Base-by-base conservation (phyloP, 176 grass and related monocot genomes). In the Aegilops speltoides region DNA sequence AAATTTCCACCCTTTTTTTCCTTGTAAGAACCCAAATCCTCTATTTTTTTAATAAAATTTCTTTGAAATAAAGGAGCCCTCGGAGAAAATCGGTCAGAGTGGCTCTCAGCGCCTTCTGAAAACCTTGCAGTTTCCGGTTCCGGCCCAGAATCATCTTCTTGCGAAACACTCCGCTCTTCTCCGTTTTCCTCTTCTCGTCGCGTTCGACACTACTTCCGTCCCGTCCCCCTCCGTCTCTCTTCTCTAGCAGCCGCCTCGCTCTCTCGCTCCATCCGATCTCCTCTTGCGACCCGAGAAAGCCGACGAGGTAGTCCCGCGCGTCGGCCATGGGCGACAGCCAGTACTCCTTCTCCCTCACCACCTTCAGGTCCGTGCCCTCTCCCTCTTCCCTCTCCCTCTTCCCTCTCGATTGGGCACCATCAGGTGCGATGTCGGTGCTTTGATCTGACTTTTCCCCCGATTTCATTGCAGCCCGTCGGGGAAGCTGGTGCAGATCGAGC, bases 301-400 rank as follows among this genome's bases (percentile, higher is more conserved):
- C 4, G 64, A 54, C 37, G 73, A 56, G 45, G 26, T 76, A 76
- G 46, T 54, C 45, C 46, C 4, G 26, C 73, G 24, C 43, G 0
- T 11, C 37, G 34, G 84, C 71, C 68, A 98, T 95, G 96, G 93
- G 93, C 4, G 96, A 98, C 89, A 94, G 89, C 83, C 96, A 98
- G 64, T 98, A 98, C 86, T 98, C 97, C 83, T 98, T 94, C 88
- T 98, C 93, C 26, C 96, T 95, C 70, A 98, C 96, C 85, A 98
- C 96, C 64, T 98, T 98, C 88, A 95, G 93, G 93, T 98, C 15
- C 23, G 70, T 12, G 16, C 68, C 79, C 46, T 24, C 23, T 10
- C 52, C 36, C 63, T 17, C 17, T 10, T 10, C 40, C 40, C 40
- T 8, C 37, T 10, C 9, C 40, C 40, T 3, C 34, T 36, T 31